Evolutionary conservation across 352 stramenopile genomes (phyloP), one percentile per base, ranked within the genome.

Genomic region (Pythium phragmitis): DNA sequence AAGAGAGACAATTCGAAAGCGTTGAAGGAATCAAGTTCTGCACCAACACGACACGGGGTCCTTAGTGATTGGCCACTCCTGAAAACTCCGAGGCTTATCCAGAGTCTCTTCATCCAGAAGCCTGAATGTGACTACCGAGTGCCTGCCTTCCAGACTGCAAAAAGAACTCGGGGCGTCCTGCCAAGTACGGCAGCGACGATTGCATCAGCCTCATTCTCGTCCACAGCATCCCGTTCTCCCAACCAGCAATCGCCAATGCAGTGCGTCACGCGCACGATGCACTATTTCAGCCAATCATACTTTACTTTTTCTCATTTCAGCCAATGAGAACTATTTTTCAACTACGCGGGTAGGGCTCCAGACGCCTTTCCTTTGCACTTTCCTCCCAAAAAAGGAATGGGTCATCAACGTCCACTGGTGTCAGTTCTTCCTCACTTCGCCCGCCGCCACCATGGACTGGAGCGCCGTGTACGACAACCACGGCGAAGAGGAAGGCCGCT

Each of bases 391-490:
- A 16, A 16, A 54, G 7, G 34, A 39, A 39, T 5, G 26, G 26
- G 26, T 30, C 7, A 39, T 39, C 34, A 34, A 12, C 26, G 11
- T 21, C 19, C 23, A 37, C 11, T 6, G 26, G 17, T 8, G 17
- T 21, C 17, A 12, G 39, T 46, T 30, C 26, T 30, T 30, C 26
- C 26, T 2, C 39, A 46, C 39, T 46, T 46, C 39, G 39, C 39
- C 5, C 9, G 17, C 16, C 51, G n/a, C 23, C 9, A 13, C 36
- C 21, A 91, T 91, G 82, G 82, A 91, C 70, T 91, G 82, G 82
- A 87, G 80, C 72, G 63, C 79, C 28, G 69, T 91, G 42, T 91
- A 89, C 70, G 79, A 88, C 46, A 86, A 92, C 79, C 74, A 74
- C 60, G 82, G 82, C 43, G 82, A 92, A 50, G 79, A 89, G 36